Conservation (phyloP, 352 stramenopile genomes). For the Globisporangium irregulare region DNA sequence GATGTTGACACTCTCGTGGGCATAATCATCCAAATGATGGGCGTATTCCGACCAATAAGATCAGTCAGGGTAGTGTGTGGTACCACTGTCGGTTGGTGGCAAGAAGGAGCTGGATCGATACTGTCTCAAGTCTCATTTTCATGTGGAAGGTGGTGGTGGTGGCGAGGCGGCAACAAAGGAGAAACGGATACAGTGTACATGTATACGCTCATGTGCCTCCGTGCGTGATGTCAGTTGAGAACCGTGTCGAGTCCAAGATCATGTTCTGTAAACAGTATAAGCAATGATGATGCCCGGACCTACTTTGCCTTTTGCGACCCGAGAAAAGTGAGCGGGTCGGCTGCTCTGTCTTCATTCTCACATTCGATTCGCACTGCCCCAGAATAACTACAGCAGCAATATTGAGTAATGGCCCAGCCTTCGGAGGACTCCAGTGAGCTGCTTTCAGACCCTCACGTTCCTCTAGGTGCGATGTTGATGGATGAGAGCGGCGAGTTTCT, state of each 20-base stretch:
- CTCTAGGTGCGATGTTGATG: not conserved
- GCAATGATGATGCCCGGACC: not conserved
- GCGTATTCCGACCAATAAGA: not conserved
- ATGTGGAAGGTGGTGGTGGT: not conserved
- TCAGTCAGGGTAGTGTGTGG: not conserved
- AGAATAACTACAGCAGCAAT: not conserved
- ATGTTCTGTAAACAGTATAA: not conserved
- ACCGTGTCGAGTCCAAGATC: not conserved
- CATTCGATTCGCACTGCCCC: not conserved
- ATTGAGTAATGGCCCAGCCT: not conserved
- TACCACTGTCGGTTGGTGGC: not conserved
- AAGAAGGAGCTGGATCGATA: not conserved
- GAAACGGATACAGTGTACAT: not conserved
- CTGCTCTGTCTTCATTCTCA: not conserved
- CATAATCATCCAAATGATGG: not conserved
- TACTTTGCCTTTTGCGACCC: not conserved
- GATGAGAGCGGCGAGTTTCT: conserved; percentile 24
- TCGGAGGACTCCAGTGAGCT: not conserved
- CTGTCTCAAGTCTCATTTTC: not conserved
- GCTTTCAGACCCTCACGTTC: not conserved
- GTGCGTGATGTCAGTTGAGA: not conserved
- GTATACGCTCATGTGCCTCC: not conserved
- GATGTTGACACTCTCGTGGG: not conserved
- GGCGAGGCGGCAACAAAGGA: not conserved
- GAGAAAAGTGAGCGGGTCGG: not conserved